Conservation (phyloP, 2,329 filamentous ascomycete species). For the Penicillium sp. region DNA sequence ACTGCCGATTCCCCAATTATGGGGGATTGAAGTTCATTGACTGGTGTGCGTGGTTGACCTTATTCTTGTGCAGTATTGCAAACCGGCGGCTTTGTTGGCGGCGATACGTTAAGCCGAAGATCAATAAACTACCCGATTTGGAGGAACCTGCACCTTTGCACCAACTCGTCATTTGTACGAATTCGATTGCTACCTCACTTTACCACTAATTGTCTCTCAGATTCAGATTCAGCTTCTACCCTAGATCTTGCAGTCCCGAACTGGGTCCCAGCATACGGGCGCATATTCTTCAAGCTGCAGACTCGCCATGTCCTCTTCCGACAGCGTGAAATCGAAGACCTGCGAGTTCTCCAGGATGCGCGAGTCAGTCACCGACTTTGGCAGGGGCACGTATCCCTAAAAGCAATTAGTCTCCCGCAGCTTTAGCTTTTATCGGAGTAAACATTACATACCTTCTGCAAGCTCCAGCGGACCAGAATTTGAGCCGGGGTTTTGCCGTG, state of each 20-base stretch:
- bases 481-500: conserved; percentile 56
- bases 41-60: not conserved
- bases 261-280: conserved; percentile 57
- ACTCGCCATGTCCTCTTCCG: conserved; percentile 53
- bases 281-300: conserved; percentile 53
- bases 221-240: not conserved
- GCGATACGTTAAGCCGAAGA: conserved; percentile 31
- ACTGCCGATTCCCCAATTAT: conserved; percentile 19
- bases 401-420: not conserved
- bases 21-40: conserved; percentile 6
- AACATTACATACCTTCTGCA: conserved; percentile 50
- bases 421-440: no score
- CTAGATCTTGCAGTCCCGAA: conserved; percentile 26
- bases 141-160: not conserved
- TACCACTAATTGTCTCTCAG: not conserved
- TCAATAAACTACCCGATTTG: conserved; percentile 22
- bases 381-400: conserved; percentile 57
- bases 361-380: conserved; percentile 56
- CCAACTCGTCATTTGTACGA: not conserved
- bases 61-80: no score
- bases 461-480: conserved; percentile 57
- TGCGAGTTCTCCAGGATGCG: conserved; percentile 58
- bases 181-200: not conserved
- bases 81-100: conserved; percentile 15
- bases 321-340: conserved; percentile 57